phyloP scores from a whole-genome alignment of 441 rosid genomes.

The Kokia cookei region DNA sequence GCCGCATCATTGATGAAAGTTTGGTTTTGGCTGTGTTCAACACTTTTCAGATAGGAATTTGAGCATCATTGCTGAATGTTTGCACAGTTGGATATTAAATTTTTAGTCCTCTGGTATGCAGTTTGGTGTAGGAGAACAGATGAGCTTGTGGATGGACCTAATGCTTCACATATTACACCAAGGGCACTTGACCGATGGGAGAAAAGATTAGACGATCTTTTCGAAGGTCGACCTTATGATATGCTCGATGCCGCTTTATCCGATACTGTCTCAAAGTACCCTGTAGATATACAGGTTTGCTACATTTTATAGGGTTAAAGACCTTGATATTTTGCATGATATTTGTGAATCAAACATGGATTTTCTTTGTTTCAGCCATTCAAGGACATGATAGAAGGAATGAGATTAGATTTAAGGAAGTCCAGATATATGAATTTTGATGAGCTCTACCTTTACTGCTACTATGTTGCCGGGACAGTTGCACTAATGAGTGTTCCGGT shows the following conservation, averaged over 20 bases:
- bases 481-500: constrained; percentile 54
- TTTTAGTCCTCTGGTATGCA: background rate
- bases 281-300: constrained; percentile 43
- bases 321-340: background rate
- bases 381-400: constrained; percentile 51
- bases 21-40: too few relatives aligned
- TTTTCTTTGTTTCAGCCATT: constrained; percentile 28
- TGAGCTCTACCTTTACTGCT: constrained; percentile 52
- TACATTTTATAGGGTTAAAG: background rate
- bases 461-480: constrained; percentile 53
- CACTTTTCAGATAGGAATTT: background rate
- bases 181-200: constrained; percentile 47
- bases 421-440: constrained; percentile 38
- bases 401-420: constrained; percentile 41
- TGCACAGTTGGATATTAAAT: background rate
- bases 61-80: background rate
- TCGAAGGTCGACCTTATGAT: constrained; percentile 34
- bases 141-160: constrained; percentile 50
- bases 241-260: constrained; percentile 44
- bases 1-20: background rate
- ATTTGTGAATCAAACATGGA: background rate
- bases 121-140: constrained; percentile 57
- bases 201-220: constrained; percentile 30
- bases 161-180: constrained; percentile 40
- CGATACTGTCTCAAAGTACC: constrained; percentile 35